phyloP scores from a whole-genome alignment of 179 eudicot species.

The Amaranthus tricolor region DNA sequence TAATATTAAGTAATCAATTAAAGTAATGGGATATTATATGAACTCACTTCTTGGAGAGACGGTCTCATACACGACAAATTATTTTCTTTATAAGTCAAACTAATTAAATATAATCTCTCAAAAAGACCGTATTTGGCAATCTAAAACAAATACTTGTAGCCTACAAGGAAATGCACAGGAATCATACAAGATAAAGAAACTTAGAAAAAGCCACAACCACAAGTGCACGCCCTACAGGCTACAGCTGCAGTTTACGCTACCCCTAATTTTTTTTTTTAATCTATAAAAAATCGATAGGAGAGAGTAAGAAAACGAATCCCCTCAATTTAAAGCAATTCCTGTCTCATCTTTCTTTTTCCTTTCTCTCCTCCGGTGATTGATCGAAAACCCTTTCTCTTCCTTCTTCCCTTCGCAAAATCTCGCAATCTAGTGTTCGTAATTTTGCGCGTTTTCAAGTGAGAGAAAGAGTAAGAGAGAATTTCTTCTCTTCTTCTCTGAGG shows the following conservation, averaged over 20 bases:
- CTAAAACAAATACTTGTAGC: too few relatives aligned
- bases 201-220: not conserved
- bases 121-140: too few relatives aligned
- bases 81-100: too few relatives aligned
- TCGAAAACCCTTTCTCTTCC: not conserved
- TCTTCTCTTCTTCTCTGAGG: conserved; percentile 19
- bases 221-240: not conserved
- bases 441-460: not conserved
- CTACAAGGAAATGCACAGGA: too few relatives aligned
- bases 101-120: too few relatives aligned
- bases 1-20: too few relatives aligned
- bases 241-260: conserved; percentile 8
- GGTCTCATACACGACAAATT: too few relatives aligned
- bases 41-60: too few relatives aligned
- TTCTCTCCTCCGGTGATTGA: conserved; percentile 6
- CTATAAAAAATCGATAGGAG: not conserved
- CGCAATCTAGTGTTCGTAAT: not conserved
- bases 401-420: not conserved
- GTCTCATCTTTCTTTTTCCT: not conserved
- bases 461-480: conserved; percentile 3
- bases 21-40: too few relatives aligned
- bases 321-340: conserved; percentile 13
- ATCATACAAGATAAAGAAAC: too few relatives aligned
- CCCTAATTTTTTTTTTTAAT: too few relatives aligned
- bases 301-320: not conserved